Evolutionary conservation across 495 filamentous ascomycete species (phyloP).

Genomic region (Lasiosphaeris hirsuta): DNA sequence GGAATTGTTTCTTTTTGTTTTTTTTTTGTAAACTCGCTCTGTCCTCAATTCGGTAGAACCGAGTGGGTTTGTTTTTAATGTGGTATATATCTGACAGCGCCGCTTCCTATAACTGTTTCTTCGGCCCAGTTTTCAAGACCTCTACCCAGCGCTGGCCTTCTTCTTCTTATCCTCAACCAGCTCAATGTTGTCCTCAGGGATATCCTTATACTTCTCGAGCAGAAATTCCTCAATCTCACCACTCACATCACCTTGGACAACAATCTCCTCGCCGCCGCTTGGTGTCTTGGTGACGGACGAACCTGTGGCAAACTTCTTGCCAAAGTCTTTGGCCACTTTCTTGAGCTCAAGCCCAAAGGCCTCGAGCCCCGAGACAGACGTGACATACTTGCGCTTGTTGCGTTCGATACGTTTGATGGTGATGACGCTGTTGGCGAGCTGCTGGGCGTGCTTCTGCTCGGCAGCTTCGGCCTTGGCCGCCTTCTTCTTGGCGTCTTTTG

Average conservation of each 20-base stretch:
- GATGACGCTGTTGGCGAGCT: slow-evolving; percentile 73
- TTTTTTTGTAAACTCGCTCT: no score
- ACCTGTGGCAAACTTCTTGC: slow-evolving; percentile 92
- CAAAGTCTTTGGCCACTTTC: slow-evolving; percentile 80
- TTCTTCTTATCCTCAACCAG: slow-evolving; percentile 92
- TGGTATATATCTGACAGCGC: no score
- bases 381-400: slow-evolving; percentile 96
- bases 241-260: slow-evolving; percentile 94
- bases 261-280: slow-evolving; percentile 89
- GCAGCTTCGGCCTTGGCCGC: slow-evolving; percentile 84
- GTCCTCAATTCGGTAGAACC: no score
- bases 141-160: slow-evolving; percentile 31
- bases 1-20: no score
- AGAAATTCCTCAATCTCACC: slow-evolving; percentile 92
- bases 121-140: neutral
- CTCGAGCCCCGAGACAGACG: slow-evolving; percentile 83
- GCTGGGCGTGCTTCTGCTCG: slow-evolving; percentile 74
- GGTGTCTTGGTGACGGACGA: slow-evolving; percentile 86
- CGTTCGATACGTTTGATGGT: slow-evolving; percentile 95
- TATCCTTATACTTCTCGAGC: slow-evolving; percentile 74
- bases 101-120: neutral
- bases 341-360: slow-evolving; percentile 89
- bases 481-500: slow-evolving; percentile 85
- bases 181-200: slow-evolving; percentile 94
- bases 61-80: no score